Evolutionary conservation across 495 filamentous ascomycete species (phyloP).

Genomic region (Evansstolkia leycettana): DNA sequence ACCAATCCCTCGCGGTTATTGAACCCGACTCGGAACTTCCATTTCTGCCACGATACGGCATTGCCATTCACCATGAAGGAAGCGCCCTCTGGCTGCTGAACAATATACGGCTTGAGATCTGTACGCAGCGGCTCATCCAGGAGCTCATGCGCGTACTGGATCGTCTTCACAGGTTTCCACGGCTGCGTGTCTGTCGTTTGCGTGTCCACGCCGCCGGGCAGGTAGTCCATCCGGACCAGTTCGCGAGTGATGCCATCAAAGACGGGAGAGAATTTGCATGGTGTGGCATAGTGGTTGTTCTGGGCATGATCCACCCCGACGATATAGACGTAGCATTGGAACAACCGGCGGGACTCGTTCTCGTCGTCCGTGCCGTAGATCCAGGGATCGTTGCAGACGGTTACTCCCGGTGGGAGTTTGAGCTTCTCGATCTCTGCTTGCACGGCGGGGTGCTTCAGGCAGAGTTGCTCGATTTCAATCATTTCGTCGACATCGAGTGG

Average conservation of each 20-base stretch:
- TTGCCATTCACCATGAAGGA: slow-evolving; percentile 44
- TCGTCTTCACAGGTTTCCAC: slow-evolving; percentile 40
- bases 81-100: slow-evolving; percentile 66
- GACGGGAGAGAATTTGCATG: slow-evolving; percentile 67
- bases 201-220: slow-evolving; percentile 24
- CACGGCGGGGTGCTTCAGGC: slow-evolving; percentile 27
- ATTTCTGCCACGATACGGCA: slow-evolving; percentile 51
- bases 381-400: slow-evolving; percentile 33
- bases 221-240: slow-evolving; percentile 44
- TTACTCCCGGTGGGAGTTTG: slow-evolving; percentile 24
- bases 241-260: slow-evolving; percentile 51
- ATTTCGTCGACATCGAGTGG: slow-evolving; percentile 31
- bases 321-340: slow-evolving; percentile 36
- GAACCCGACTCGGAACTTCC: slow-evolving; percentile 54
- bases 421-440: slow-evolving; percentile 31
- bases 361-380: slow-evolving; percentile 31
- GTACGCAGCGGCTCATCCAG: slow-evolving; percentile 28
- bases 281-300: slow-evolving; percentile 68
- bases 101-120: slow-evolving; percentile 65
- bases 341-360: slow-evolving; percentile 24
- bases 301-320: slow-evolving; percentile 25
- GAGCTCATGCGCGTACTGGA: slow-evolving; percentile 33
- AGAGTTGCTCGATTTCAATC: slow-evolving; percentile 27
- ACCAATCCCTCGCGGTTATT: slow-evolving; percentile 54
- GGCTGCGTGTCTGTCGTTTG: slow-evolving; percentile 23